These are phyloP conservation scores for Apiospora pterosperma DNA, from an alignment of 2,329 filamentous ascomycete species.

Conservation along the genomic window DNA sequence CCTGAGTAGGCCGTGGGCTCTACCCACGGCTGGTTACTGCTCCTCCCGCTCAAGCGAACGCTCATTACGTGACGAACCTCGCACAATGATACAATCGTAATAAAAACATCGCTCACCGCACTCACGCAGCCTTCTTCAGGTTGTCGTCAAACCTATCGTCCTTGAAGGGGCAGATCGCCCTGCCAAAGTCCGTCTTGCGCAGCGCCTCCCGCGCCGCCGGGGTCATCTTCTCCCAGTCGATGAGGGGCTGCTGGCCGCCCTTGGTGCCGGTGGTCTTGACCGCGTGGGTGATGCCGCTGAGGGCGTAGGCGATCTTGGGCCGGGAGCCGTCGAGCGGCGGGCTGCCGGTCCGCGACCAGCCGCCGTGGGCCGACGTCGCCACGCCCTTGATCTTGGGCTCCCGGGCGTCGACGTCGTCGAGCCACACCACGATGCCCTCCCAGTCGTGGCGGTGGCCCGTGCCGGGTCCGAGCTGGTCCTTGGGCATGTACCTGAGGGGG, in stretches of 20 bases:
- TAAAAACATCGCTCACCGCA: no score
- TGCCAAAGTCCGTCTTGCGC: not conserved
- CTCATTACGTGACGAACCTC: no score
- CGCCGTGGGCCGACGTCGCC: conserved; percentile 30
- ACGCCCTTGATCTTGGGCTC: conserved; percentile 26
- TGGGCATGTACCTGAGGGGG: conserved; percentile 38
- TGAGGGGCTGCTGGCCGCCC: not conserved
- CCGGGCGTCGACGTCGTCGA: conserved; percentile 18
- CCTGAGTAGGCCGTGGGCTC: no score
- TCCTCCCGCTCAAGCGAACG: no score
- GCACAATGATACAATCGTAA: no score
- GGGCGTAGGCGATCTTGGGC: conserved; percentile 25
- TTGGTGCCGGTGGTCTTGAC: not conserved
- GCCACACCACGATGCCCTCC: conserved; percentile 31
- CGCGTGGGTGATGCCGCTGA: not conserved
- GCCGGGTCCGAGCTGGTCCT: conserved; percentile 33
- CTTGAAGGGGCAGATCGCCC: not conserved
- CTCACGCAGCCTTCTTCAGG: not conserved
- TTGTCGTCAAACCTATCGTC: not conserved
- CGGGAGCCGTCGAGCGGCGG: conserved; percentile 21
- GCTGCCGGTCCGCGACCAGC: conserved; percentile 20
- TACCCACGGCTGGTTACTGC: no score
- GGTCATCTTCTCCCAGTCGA: not conserved
- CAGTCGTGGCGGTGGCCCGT: conserved; percentile 35
- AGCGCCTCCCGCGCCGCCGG: not conserved